These are phyloP conservation scores for Trichoderma asperelloides DNA, from an alignment of 495 filamentous ascomycete species.

Conservation along the genomic window DNA sequence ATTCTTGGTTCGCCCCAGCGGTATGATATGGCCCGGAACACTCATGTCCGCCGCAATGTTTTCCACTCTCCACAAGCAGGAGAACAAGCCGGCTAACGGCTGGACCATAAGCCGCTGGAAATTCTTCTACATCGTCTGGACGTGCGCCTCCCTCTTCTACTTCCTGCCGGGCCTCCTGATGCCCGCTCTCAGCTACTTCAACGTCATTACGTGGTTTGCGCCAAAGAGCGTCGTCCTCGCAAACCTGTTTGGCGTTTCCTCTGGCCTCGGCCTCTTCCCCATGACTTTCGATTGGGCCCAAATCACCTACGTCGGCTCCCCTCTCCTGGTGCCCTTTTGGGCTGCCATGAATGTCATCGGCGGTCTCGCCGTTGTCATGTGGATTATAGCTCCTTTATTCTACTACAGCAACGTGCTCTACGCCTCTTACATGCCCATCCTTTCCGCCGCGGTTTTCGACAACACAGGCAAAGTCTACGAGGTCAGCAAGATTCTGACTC, in stretches of 20 bases:
- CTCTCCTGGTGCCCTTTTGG: constrained; percentile 83
- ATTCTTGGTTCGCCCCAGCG: constrained; percentile 71
- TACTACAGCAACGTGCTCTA: constrained; percentile 73
- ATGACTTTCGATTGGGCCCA: constrained; percentile 93
- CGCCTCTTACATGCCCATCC: constrained; percentile 72
- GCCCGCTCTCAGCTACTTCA: constrained; percentile 84
- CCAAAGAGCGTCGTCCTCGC: constrained; percentile 68
- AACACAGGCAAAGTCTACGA: constrained; percentile 70
- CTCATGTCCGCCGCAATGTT: constrained; percentile 84
- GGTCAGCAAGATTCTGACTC: constrained; percentile 62
- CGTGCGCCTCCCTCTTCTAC: constrained; percentile 62
- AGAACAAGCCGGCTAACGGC: constrained; percentile 71
- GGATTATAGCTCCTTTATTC: constrained; percentile 73
- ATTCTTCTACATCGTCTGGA: constrained; percentile 70
- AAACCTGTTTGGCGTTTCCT: constrained; percentile 77
- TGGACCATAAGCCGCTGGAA: constrained; percentile 74
- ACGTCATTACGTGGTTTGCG: constrained; percentile 82
- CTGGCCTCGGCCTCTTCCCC: constrained; percentile 76
- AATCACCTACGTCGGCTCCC: constrained; percentile 83
- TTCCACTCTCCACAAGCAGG: constrained; percentile 73
- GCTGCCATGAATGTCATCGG: constrained; percentile 82
- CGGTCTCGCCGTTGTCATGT: constrained; percentile 80
- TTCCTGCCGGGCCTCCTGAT: constrained; percentile 79
- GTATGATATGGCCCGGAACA: constrained; percentile 90
- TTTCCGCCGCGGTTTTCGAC: constrained; percentile 69